Conservation (phyloP, 352 stramenopile species). For the Pythium brachiatum region DNA sequence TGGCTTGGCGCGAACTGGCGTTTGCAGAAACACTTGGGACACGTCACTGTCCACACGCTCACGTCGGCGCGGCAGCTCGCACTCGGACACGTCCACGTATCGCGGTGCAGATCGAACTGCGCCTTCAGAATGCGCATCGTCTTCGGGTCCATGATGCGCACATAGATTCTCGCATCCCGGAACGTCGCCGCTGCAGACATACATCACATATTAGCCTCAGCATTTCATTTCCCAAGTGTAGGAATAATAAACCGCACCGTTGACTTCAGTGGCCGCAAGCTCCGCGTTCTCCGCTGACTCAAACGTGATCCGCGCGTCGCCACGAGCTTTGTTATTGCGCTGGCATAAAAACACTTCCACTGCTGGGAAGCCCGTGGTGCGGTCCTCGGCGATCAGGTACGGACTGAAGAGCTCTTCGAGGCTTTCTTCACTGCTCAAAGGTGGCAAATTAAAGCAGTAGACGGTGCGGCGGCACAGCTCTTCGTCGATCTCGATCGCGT, state of each 20-base stretch:
- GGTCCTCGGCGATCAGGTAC: constrained; percentile 53
- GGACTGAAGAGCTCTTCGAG: constrained; percentile 51
- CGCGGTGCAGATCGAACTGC: constrained; percentile 22
- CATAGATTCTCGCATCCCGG: neutral
- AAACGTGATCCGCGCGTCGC: constrained; percentile 17
- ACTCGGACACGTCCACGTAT: constrained; percentile 54
- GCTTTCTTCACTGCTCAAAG: constrained; percentile 36
- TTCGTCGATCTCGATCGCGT: constrained; percentile 39
- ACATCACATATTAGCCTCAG: too few species aligned
- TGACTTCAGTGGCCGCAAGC: neutral
- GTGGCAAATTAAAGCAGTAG: constrained; percentile 59
- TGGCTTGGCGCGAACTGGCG: constrained; percentile 55
- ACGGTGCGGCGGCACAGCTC: constrained; percentile 37
- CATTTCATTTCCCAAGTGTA: too few species aligned
- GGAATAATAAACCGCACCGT: too few species aligned
- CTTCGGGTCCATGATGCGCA: constrained; percentile 9
- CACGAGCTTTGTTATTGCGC: constrained; percentile 8
- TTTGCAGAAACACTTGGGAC: constrained; percentile 39
- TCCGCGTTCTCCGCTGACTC: neutral
- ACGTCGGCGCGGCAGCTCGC: constrained; percentile 46
- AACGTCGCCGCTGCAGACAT: neutral
- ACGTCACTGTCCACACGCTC: constrained; percentile 64
- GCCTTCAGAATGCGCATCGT: constrained; percentile 12
- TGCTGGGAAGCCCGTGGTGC: constrained; percentile 10
- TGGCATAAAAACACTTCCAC: constrained; percentile 22